phyloP scores from a whole-genome alignment of 1,139 yeast species.

The Blastobotrys persicus region DNA sequence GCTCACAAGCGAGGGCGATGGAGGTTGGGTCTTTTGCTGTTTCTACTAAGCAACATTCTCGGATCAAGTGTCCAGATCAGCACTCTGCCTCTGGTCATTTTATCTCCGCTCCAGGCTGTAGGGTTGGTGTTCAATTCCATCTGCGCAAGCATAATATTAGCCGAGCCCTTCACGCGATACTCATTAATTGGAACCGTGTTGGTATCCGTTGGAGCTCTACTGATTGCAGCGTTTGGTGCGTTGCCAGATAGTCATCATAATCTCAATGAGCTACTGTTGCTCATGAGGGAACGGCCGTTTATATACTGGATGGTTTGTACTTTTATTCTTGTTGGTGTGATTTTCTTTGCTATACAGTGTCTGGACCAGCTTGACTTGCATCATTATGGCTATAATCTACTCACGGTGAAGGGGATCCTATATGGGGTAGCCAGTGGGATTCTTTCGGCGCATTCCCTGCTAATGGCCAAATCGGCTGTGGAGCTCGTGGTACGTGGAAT shows the following conservation, averaged over 20 bases:
- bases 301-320: conserved; percentile 46
- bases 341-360: conserved; percentile 29
- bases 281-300: conserved; percentile 44
- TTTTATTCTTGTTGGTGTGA: conserved; percentile 31
- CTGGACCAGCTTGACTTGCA: not conserved
- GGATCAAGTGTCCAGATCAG: conserved; percentile 85
- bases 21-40: conserved; percentile 70
- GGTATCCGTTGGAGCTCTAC: conserved; percentile 70
- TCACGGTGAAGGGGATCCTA: conserved; percentile 46
- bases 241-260: conserved; percentile 52
- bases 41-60: conserved; percentile 68
- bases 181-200: conserved; percentile 65
- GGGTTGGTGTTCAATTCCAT: conserved; percentile 84
- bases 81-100: conserved; percentile 73
- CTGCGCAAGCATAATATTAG: conserved; percentile 64
- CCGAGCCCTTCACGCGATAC: conserved; percentile 61
- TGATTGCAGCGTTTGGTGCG: conserved; percentile 76
- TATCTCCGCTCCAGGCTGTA: conserved; percentile 85
- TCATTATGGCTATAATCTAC: conserved; percentile 3
- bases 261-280: conserved; percentile 45
- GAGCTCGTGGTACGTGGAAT: conserved; percentile 52
- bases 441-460: conserved; percentile 78
- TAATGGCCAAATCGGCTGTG: conserved; percentile 80
- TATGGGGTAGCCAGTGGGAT: conserved; percentile 76
- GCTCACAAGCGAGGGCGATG: conserved; percentile 63